Percentiles rank a stretch among this genome's conserved stretches.
Evolutionary conservation across 352 stramenopile species (phyloP).

Genomic region (Pythium pectinolyticum): DNA sequence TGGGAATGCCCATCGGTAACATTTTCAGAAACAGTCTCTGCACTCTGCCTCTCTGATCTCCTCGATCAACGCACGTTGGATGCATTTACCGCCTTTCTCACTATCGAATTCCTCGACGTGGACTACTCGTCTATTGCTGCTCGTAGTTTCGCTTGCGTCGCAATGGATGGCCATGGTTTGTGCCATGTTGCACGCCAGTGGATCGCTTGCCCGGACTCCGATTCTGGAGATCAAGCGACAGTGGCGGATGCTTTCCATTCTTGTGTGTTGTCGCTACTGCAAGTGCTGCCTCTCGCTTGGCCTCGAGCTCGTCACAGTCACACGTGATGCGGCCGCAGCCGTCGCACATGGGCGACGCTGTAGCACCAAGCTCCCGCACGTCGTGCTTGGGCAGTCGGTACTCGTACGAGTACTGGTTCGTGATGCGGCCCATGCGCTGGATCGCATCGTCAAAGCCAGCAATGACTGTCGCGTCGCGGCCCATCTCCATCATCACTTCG

Average conservation of each 20-base stretch:
- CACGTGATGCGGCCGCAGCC: slow-evolving; percentile 54
- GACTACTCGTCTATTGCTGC: neutral
- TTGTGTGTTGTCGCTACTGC: neutral
- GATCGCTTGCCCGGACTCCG: slow-evolving; percentile 11
- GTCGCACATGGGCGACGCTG: slow-evolving; percentile 44
- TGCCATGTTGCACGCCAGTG: neutral
- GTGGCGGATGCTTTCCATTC: neutral
- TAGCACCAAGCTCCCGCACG: slow-evolving; percentile 39
- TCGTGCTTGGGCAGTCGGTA: slow-evolving; percentile 64
- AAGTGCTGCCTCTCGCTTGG: neutral
- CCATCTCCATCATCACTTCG: slow-evolving; percentile 42
- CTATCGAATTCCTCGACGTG: too few species aligned
- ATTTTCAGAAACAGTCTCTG: too few species aligned
- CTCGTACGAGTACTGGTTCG: slow-evolving; percentile 54
- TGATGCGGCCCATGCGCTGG: slow-evolving; percentile 48
- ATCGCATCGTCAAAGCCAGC: slow-evolving; percentile 53
- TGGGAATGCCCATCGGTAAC: too few species aligned
- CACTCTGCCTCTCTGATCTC: too few species aligned
- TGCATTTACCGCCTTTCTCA: too few species aligned
- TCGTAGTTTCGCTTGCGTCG: slow-evolving; percentile 31
- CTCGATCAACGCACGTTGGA: too few species aligned
- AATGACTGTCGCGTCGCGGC: slow-evolving; percentile 43
- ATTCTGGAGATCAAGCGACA: slow-evolving; percentile 3
- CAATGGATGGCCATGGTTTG: slow-evolving; percentile 29
- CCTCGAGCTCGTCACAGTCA: slow-evolving; percentile 36